These are phyloP conservation scores for Torrubiella hemipterigena DNA, from an alignment of 2,329 filamentous ascomycete genomes.

Conservation along the genomic window DNA sequence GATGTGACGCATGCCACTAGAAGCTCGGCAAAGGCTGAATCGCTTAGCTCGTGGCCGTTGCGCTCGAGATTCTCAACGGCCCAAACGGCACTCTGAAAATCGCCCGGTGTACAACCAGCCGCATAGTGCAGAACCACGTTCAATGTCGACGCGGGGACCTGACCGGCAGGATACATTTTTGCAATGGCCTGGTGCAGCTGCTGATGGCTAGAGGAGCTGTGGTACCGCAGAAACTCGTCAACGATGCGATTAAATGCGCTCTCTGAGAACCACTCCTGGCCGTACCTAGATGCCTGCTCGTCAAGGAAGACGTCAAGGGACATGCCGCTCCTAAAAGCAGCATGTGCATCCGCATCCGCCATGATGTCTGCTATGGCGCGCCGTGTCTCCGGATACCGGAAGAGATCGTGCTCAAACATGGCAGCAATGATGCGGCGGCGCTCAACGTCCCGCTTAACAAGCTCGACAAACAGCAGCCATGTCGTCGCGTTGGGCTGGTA, in stretches of 20 bases:
- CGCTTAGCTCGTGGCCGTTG: too few relatives aligned
- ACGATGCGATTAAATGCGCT: constrained; percentile 24
- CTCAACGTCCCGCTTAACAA: constrained; percentile 48
- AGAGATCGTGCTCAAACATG: constrained; percentile 33
- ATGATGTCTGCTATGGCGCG: constrained; percentile 28
- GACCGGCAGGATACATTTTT: too few relatives aligned
- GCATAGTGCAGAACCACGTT: too few relatives aligned
- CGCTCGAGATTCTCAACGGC: too few relatives aligned
- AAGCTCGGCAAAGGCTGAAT: too few relatives aligned
- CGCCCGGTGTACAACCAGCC: too few relatives aligned
- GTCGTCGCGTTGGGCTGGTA: constrained; percentile 30
- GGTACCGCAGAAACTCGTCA: constrained; percentile 28
- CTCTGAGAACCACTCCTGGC: constrained; percentile 29
- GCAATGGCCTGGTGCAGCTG: too few relatives aligned
- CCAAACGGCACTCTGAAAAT: too few relatives aligned
- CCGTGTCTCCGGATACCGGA: constrained; percentile 23
- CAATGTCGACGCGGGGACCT: too few relatives aligned
- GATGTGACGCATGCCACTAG: too few relatives aligned
- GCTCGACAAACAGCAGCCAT: constrained; percentile 35
- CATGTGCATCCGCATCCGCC: constrained; percentile 29
- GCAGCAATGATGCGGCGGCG: constrained; percentile 30
- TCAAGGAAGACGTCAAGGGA: constrained; percentile 23
- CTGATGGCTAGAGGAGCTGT: too few relatives aligned
- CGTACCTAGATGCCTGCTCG: constrained; percentile 30
- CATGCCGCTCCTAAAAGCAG: constrained; percentile 22